phyloP scores from a whole-genome alignment of 179 eudicot genomes.

The Beta lomatogona region DNA sequence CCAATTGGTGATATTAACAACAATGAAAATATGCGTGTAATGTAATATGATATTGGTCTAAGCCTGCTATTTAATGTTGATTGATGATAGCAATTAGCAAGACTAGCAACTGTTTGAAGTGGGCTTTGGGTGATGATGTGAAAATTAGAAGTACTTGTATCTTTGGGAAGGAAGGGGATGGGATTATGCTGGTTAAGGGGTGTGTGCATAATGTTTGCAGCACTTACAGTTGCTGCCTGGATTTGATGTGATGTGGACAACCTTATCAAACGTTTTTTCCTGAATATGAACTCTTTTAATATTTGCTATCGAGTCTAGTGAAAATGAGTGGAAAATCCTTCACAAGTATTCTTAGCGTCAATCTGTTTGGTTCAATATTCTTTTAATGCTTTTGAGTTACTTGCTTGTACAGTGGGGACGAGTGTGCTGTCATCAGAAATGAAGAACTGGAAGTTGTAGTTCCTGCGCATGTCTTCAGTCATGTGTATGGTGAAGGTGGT shows the following conservation, averaged over 20 bases:
- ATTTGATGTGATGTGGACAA: background rate
- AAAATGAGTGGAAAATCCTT: background rate
- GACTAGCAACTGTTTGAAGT: background rate
- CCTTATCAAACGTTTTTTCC: background rate
- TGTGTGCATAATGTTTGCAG: background rate
- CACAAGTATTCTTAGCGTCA: background rate
- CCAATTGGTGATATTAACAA: background rate
- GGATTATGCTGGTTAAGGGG: no score
- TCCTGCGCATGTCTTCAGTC: conserved; percentile 15
- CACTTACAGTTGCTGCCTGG: background rate
- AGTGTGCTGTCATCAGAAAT: conserved; percentile 10
- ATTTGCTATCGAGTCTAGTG: background rate
- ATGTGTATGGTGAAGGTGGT: conserved; percentile 23
- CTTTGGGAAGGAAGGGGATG: background rate
- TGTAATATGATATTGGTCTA: background rate
- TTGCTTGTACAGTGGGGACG: conserved; percentile 23
- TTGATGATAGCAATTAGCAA: background rate
- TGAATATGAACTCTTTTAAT: no score
- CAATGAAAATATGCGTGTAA: background rate
- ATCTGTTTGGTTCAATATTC: no score
- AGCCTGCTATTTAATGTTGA: background rate
- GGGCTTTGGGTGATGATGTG: background rate
- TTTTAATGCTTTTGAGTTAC: background rate
- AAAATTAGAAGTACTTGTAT: background rate
- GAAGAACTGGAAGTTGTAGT: conserved; percentile 20